These are phyloP conservation scores for Solanum habrochaites DNA, from an alignment of 257 asterid species.

Conservation along the genomic window DNA sequence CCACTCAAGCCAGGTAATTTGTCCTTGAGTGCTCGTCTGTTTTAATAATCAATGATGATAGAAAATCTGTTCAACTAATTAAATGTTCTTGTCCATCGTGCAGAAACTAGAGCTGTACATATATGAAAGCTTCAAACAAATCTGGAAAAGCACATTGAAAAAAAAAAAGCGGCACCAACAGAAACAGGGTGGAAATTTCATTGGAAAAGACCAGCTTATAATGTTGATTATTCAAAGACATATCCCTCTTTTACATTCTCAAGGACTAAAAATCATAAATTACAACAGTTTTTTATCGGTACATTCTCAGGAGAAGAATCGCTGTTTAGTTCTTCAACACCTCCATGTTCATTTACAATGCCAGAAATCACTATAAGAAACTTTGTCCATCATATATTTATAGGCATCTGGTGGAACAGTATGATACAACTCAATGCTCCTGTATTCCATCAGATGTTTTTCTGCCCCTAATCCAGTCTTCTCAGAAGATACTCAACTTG, in stretches of 20 bases:
- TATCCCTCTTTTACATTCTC: not conserved
- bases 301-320: not conserved
- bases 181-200: not conserved
- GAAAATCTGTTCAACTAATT: not conserved
- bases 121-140: not conserved
- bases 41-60: not conserved
- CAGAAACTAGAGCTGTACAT: not conserved
- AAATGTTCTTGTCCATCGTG: not conserved
- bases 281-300: not conserved
- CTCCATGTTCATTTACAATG: not conserved
- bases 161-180: not conserved
- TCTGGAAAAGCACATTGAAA: not conserved
- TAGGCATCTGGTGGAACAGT: not conserved
- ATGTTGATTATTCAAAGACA: not conserved
- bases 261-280: not conserved
- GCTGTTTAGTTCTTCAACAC: not conserved
- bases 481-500: slow-evolving; percentile 69
- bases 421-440: not conserved
- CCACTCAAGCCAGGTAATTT: not conserved
- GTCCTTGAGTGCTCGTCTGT: not conserved
- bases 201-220: not conserved
- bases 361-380: not conserved
- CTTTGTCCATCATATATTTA: not conserved
- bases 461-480: slow-evolving; percentile 45
- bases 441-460: not conserved